These are phyloP conservation scores for Amanita subjunquillea DNA, from an alignment of 768 basidiomycete genomes.

Conservation along the genomic window DNA sequence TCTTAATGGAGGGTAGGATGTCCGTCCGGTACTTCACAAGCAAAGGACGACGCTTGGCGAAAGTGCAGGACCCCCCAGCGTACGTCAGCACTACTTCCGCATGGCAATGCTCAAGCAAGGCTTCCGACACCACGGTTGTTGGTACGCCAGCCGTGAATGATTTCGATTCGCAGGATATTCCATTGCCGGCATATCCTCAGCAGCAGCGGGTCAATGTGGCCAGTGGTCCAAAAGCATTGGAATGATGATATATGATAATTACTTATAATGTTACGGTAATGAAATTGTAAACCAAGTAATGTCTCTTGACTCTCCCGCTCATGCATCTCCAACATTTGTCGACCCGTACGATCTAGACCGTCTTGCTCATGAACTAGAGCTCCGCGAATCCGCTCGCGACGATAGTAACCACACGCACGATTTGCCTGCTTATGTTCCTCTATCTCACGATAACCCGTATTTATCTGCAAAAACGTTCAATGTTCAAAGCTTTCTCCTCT, in stretches of 20 bases:
- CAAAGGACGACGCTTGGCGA: not conserved
- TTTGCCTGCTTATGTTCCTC: slow-evolving; percentile 56
- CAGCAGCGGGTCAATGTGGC: not conserved
- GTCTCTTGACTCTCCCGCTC: slow-evolving; percentile 4
- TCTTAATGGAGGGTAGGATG: not conserved
- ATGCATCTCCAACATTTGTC: not conserved
- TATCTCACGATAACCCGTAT: slow-evolving; percentile 73
- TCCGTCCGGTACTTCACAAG: slow-evolving; percentile 1
- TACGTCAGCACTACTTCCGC: not conserved
- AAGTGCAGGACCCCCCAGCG: not conserved
- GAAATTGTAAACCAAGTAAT: not conserved
- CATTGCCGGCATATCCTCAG: slow-evolving; percentile 3
- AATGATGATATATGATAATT: no score
- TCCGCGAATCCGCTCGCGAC: slow-evolving; percentile 31
- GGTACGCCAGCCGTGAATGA: not conserved
- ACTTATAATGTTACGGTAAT: not conserved
- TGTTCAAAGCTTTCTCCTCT: slow-evolving; percentile 82
- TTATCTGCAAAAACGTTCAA: slow-evolving; percentile 62
- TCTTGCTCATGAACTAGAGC: slow-evolving; percentile 62
- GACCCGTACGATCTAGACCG: slow-evolving; percentile 65
- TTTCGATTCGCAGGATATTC: not conserved
- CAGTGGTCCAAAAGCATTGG: not conserved
- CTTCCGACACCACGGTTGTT: not conserved
- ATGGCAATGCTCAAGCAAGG: not conserved
- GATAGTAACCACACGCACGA: slow-evolving; percentile 23